These are phyloP conservation scores for Xylaria sp. DNA, from an alignment of 2,329 filamentous ascomycete genomes.

Conservation along the genomic window DNA sequence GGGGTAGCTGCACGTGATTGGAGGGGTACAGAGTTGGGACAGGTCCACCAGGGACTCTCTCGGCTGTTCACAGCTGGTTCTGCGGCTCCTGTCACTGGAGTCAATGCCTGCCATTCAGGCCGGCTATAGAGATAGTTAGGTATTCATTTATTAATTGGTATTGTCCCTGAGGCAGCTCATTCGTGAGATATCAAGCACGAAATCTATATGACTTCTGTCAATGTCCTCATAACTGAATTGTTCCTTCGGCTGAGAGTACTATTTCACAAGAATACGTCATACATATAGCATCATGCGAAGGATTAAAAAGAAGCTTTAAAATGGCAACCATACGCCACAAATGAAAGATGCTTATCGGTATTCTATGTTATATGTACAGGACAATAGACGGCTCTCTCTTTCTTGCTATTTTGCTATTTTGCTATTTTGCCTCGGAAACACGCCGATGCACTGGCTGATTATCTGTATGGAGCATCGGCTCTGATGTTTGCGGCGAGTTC, in stretches of 20 bases:
- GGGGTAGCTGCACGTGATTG: conserved; percentile 40
- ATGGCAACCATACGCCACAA: conserved; percentile 28
- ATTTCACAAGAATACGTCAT: neutral
- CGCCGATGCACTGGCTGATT: conserved; percentile 49
- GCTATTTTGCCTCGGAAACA: neutral
- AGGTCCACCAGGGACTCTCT: neutral
- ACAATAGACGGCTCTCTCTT: conserved; percentile 10
- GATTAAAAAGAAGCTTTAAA: neutral
- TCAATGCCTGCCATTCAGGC: neutral
- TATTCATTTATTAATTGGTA: too few species aligned
- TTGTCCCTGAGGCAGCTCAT: neutral
- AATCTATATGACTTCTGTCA: neutral
- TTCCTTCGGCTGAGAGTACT: neutral
- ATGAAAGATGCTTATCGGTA: conserved; percentile 31
- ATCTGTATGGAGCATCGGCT: conserved; percentile 93
- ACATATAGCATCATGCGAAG: neutral
- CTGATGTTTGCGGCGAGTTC: conserved; percentile 92
- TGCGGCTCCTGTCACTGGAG: neutral
- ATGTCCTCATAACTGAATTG: neutral
- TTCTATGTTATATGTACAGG: conserved; percentile 38
- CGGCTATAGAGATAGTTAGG: neutral
- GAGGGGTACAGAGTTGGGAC: too few species aligned
- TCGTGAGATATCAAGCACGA: neutral
- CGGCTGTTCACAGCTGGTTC: neutral
- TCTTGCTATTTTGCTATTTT: neutral